phyloP scores from a whole-genome alignment of 1,284 basidiomycete species.

The Ceratobasidium papillatum region DNA sequence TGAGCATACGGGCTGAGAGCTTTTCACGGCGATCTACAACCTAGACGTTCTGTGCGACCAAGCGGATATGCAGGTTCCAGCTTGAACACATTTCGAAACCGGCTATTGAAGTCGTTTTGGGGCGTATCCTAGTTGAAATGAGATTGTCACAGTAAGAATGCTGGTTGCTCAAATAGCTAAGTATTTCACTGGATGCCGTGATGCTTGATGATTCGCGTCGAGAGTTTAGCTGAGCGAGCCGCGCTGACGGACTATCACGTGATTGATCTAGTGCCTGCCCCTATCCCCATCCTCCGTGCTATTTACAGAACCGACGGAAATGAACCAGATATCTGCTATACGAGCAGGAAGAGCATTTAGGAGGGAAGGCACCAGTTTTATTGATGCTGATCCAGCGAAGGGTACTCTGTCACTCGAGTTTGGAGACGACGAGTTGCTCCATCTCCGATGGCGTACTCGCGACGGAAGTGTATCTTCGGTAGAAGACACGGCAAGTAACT shows the following conservation, averaged over 20 bases:
- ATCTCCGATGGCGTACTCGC: conserved; percentile 80
- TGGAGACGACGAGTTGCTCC: conserved; percentile 76
- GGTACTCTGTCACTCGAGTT: conserved; percentile 72
- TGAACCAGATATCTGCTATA: conserved; percentile 51
- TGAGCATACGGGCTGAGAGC: neutral
- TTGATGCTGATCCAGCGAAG: conserved; percentile 72
- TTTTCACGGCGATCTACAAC: neutral
- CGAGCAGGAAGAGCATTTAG: conserved; percentile 81
- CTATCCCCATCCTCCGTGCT: neutral
- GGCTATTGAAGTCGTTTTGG: neutral
- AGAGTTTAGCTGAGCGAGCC: neutral
- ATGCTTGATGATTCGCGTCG: neutral
- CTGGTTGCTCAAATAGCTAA: neutral
- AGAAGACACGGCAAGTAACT: conserved; percentile 64
- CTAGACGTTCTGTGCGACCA: neutral
- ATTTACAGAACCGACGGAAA: neutral
- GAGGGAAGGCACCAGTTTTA: conserved; percentile 67
- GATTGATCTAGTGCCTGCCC: neutral
- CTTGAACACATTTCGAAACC: neutral
- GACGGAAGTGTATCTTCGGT: conserved; percentile 56
- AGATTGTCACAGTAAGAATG: neutral
- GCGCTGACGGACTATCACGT: neutral
- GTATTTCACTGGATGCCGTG: neutral
- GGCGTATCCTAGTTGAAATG: conserved; percentile 3
- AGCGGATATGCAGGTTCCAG: no score